Evolutionary conservation across 108 stramenopile species (phyloP).

Genomic region (Parietichytrium sp.): DNA sequence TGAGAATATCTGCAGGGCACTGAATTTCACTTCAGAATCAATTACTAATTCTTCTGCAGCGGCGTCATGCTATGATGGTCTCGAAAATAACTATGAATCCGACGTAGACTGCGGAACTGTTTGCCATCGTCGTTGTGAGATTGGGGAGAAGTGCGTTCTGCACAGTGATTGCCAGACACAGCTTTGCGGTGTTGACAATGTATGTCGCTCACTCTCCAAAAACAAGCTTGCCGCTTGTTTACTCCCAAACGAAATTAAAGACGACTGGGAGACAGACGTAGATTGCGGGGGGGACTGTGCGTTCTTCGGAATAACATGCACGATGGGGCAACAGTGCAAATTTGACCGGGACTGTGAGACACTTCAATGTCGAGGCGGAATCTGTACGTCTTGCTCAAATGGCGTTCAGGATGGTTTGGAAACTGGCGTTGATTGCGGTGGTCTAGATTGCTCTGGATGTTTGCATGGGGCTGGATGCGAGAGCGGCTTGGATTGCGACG

Average conservation of each 20-base stretch:
- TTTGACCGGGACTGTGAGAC: not conserved
- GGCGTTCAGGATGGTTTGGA: not conserved
- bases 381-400: not conserved
- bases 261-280: constrained; percentile 12
- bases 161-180: constrained; percentile 1
- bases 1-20: not conserved
- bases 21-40: not conserved
- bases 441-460: not conserved
- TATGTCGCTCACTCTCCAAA: not conserved
- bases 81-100: no score
- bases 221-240: not conserved
- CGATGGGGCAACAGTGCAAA: not conserved
- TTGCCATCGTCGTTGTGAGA: not conserved
- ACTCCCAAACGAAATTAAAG: not conserved
- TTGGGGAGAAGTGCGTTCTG: not conserved
- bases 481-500: not conserved
- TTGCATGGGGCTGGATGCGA: not conserved
- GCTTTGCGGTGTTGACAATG: not conserved
- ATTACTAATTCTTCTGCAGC: not conserved
- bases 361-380: not conserved
- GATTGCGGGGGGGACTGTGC: constrained; percentile 26
- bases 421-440: constrained; percentile 12
- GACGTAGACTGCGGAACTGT: not conserved
- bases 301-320: not conserved
- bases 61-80: not conserved